Evolutionary conservation across 2,329 filamentous ascomycete genomes (phyloP), one percentile per base, ranked within the genome.

Genomic region (Aspergillus ibericus): DNA sequence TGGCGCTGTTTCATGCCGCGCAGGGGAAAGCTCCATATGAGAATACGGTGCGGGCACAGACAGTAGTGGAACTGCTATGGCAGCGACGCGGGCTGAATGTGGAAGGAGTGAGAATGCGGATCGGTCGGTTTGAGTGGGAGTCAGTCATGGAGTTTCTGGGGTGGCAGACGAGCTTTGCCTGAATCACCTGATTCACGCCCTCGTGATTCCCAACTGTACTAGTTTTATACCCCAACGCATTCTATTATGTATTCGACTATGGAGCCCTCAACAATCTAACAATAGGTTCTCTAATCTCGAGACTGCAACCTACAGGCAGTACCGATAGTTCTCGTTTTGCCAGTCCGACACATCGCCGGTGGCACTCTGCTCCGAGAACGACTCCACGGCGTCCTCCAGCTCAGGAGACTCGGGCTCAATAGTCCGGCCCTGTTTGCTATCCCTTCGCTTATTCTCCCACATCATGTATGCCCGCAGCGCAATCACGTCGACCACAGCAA

Each of bases 271-370:
- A 20, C 10, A 13, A 22, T 20, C 7, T 16, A 3, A 34, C 29
- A 50, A 4, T 18, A 13, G n/a, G 10, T 2, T 16, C 7, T 6
- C 2, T 13, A 3, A 9, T 12, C n/a, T 9, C 13, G 10, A 10
- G 22, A 25, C 4, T 32, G n/a, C 8, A 5, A 3, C 34, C 35
- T 58, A 58, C 29, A 60, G 27, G 22, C 56, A 60, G 36, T 55
- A 58, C 9, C 59, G 55, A 50, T 58, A 58, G 5, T 20, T 40
- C 22, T 22, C 36, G 16, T 60, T 58, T 36, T 58, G 46, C 55
- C 59, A 58, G 7, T 60, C 59, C 4, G 55, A 55, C 22, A 58
- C 34, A 46, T 60, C 55, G 10, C 48, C 48, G 1, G 47, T 46
- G 12, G n/a, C 15, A 9, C 9, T 36, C 16, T 42, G 10, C 4